A percentile compares a stretch with the other conserved stretches of the same genome.
phyloP scores from a whole-genome alignment of 768 basidiomycete species.

The Leucocoprinus birnbaumii region DNA sequence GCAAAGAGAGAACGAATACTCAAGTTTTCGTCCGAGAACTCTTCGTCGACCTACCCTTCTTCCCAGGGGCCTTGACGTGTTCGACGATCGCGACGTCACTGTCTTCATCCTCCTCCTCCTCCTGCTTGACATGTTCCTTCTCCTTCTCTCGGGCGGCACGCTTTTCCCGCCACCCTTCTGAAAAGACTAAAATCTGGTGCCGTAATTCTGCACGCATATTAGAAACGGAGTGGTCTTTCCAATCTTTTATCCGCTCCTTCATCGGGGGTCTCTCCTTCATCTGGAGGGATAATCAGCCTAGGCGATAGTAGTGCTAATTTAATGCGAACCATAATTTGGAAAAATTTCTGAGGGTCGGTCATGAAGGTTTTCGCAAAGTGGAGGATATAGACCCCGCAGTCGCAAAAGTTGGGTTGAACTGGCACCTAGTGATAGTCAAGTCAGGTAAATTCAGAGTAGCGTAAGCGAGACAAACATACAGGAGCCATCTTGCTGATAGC shows the following conservation, averaged over 20 bases:
- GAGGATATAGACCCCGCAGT: constrained; percentile 90
- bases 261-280: constrained; percentile 28
- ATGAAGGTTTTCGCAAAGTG: constrained; percentile 85
- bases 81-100: constrained; percentile 42
- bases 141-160: constrained; percentile 36
- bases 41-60: constrained; percentile 12
- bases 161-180: constrained; percentile 49
- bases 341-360: constrained; percentile 50
- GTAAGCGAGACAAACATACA: constrained; percentile 33
- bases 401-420: constrained; percentile 82
- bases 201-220: constrained; percentile 44
- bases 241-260: constrained; percentile 40
- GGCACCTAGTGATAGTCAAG: constrained; percentile 63
- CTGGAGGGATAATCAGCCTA: too few species aligned
- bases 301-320: too few species aligned
- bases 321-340: constrained; percentile 39
- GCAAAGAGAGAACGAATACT: neutral
- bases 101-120: constrained; percentile 29
- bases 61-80: constrained; percentile 12
- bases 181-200: constrained; percentile 41
- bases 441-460: neutral
- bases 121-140: constrained; percentile 34
- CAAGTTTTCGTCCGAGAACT: constrained; percentile 8
- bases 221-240: constrained; percentile 49
- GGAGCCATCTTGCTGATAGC: constrained; percentile 48